Evolutionary conservation across 257 asterid genomes (phyloP).

Genomic region (Agastache rugosa): DNA sequence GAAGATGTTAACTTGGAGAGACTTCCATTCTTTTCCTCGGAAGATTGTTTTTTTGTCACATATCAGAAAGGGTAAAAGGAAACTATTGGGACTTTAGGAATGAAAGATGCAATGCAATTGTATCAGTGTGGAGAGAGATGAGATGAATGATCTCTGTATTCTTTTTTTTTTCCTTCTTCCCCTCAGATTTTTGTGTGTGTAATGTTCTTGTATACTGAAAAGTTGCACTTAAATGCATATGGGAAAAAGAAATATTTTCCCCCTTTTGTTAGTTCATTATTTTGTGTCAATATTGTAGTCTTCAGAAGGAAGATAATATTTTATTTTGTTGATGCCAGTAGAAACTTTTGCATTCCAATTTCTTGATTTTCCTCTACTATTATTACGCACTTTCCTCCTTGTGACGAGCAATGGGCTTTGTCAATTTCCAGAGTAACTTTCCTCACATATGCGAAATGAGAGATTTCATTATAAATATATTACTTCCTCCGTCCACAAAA

Average conservation of each 20-base stretch:
- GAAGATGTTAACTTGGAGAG: conserved; percentile 28
- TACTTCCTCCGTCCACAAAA: too few relatives aligned
- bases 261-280: conserved; percentile 4
- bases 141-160: conserved; percentile 35
- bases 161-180: neutral
- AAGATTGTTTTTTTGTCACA: conserved; percentile 26
- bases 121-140: conserved; percentile 24
- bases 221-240: conserved; percentile 7
- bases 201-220: conserved; percentile 26
- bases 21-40: conserved; percentile 55
- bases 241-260: conserved; percentile 5
- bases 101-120: conserved; percentile 28
- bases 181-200: conserved; percentile 13
- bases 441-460: too few relatives aligned
- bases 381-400: too few relatives aligned
- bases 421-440: too few relatives aligned
- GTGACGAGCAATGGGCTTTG: too few relatives aligned
- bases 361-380: too few relatives aligned
- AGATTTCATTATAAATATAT: too few relatives aligned
- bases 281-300: neutral
- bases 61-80: conserved; percentile 6
- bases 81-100: conserved; percentile 25
- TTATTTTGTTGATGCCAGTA: neutral
- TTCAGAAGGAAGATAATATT: neutral
- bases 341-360: too few relatives aligned